Evolutionary conservation across 148 eudicot species (phyloP).

Genomic region (Chenopodium berlandieri): DNA sequence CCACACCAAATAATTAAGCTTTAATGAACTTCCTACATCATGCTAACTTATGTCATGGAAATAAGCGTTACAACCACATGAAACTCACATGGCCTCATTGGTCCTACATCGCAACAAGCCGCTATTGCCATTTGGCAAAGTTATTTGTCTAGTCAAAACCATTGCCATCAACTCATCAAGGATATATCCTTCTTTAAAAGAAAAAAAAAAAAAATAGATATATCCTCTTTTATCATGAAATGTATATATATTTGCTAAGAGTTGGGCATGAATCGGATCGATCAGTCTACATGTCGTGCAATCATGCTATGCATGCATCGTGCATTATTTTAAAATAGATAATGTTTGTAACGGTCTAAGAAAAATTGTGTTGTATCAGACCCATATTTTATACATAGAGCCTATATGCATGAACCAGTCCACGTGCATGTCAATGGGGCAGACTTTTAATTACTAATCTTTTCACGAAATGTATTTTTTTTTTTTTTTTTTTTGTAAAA

Average conservation of each 20-base stretch:
- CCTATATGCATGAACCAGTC: too few species aligned
- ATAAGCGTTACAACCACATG: conserved; percentile 7
- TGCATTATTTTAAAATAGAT: too few species aligned
- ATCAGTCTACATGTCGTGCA: too few species aligned
- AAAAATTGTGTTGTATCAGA: too few species aligned
- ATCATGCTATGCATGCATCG: too few species aligned
- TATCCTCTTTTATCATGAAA: background rate
- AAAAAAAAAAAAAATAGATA: background rate
- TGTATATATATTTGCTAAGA: background rate
- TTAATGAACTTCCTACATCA: conserved; percentile 9
- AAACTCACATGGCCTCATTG: conserved; percentile 18
- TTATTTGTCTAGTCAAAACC: conserved; percentile 9
- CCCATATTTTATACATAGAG: too few species aligned
- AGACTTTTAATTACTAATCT: too few species aligned
- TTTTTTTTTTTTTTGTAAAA: too few species aligned
- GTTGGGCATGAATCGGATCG: too few species aligned
- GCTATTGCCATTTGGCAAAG: background rate
- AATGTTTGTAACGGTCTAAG: too few species aligned
- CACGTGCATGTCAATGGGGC: too few species aligned
- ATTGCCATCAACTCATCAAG: conserved; percentile 1
- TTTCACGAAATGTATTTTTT: too few species aligned
- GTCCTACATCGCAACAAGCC: background rate
- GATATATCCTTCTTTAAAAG: background rate
- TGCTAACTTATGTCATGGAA: background rate
- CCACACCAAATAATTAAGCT: background rate